phyloP scores from a whole-genome alignment of 2,329 filamentous ascomycete genomes.

The Diaporthe sp. region DNA sequence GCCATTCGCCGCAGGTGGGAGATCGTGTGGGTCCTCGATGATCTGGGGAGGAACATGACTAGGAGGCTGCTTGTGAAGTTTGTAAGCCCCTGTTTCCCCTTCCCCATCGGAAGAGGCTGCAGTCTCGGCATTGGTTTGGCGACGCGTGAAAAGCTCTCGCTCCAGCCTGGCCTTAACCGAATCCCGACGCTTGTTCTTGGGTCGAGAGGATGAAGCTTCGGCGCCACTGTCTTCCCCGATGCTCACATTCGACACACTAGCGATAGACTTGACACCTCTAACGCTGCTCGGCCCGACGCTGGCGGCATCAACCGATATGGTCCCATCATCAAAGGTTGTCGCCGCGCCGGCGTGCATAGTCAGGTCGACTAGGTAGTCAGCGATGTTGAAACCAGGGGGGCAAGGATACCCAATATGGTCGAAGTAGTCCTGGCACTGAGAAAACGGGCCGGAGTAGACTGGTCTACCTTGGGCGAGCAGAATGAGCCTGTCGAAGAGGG shows the following conservation, averaged over 20 bases:
- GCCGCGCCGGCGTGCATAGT: slow-evolving; percentile 91
- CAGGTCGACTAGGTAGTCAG: slow-evolving; percentile 95
- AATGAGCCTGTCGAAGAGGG: slow-evolving; percentile 94
- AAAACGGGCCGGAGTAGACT: slow-evolving; percentile 94
- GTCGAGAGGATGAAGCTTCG: slow-evolving; percentile 74
- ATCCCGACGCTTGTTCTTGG: slow-evolving; percentile 78
- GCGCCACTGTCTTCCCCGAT: slow-evolving; percentile 76
- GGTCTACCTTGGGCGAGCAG: slow-evolving; percentile 89
- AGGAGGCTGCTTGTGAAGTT: slow-evolving; percentile 62
- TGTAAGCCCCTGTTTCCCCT: slow-evolving; percentile 64
- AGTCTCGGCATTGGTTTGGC: slow-evolving; percentile 75
- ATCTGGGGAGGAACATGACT: slow-evolving; percentile 67
- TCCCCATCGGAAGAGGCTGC: slow-evolving; percentile 72
- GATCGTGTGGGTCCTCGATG: slow-evolving; percentile 77
- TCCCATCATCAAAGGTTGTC: slow-evolving; percentile 71
- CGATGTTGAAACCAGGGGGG: slow-evolving; percentile 97
- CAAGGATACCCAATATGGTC: slow-evolving; percentile 92
- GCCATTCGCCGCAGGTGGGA: slow-evolving; percentile 70
- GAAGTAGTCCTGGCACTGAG: slow-evolving; percentile 91
- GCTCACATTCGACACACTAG: slow-evolving; percentile 84
- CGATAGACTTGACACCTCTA: slow-evolving; percentile 89
- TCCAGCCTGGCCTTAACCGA: slow-evolving; percentile 91
- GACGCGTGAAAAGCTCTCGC: slow-evolving; percentile 88
- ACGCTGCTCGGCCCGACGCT: slow-evolving; percentile 88
- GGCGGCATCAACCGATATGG: slow-evolving; percentile 66